Evolutionary conservation across 441 rosid genomes (phyloP), one percentile per base, ranked within the genome.

Genomic region (Erodium chrysanthum): DNA sequence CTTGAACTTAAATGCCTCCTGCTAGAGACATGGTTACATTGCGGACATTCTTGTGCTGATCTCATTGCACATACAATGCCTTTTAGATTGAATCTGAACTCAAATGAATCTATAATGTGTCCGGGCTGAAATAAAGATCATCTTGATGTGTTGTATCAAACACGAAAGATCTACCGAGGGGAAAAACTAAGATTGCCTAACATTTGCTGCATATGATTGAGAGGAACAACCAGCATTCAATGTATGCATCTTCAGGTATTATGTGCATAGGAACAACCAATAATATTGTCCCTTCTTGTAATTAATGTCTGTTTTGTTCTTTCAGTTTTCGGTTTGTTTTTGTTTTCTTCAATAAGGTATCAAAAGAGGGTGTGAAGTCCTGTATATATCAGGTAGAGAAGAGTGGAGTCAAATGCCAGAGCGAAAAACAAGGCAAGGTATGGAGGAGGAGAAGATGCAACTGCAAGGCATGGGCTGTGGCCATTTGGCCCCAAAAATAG

Each of bases 401-500:
- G 54, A 46, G 54, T 46, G 22, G 42, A 37, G 42, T 37, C 42
- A 37, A 37, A 37, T 7, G 42, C 12, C 12, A 52, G 59, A 52
- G 59, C 59, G 22, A 52, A 52, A 52, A 17, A 52, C 20, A 52
- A 18, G 59, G 42, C 42, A 37, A 37, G 42, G 42, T 37, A 37
- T 37, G 42, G 42, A 37, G 42, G 42, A 37, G 42, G 42, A 7
- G 42, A 11, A 37, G 42, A 37, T 37, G 1, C 42, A 37, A 37
- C 42, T 37, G 42, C 42, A 37, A 37, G 42, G 12, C 42, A 37
- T 37, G 42, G 42, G 42, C 42, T 37, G 42, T 37, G 42, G 59
- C 59, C 59, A 52, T 37, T 37, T 37, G 59, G 59, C 59, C 15
- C 59, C 59, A 17, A 52, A 52, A 52, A 52, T 52, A 52, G 59